phyloP scores from a whole-genome alignment of 164 flowering plant genomes.

The Dillenia turbinata region DNA sequence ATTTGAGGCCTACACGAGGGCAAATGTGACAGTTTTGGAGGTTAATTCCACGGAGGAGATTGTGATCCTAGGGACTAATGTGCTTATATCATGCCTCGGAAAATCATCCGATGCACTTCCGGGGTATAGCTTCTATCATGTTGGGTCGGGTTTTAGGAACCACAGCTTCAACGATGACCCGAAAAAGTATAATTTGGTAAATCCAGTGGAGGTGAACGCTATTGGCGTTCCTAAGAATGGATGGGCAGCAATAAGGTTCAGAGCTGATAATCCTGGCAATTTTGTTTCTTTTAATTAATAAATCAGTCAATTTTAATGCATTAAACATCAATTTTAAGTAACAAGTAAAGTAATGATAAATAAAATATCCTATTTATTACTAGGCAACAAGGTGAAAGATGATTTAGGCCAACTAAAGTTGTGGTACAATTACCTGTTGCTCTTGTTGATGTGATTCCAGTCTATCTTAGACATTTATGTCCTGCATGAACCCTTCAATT shows the following conservation, averaged over 20 bases:
- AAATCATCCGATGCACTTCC: slow-evolving; percentile 25
- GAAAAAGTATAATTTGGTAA: slow-evolving; percentile 11
- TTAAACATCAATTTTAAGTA: too few species aligned
- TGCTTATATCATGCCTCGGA: slow-evolving; percentile 1
- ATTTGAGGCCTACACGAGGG: not conserved
- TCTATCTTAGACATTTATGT: too few species aligned
- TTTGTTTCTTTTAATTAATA: too few species aligned
- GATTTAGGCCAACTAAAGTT: too few species aligned
- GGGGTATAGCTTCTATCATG: slow-evolving; percentile 21
- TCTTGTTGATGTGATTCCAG: too few species aligned
- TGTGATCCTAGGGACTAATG: slow-evolving; percentile 16
- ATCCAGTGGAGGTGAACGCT: slow-evolving; percentile 17
- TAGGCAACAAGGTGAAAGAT: too few species aligned
- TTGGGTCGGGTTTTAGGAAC: slow-evolving; percentile 19
- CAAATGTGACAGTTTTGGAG: slow-evolving; percentile 11
- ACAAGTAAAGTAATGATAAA: too few species aligned
- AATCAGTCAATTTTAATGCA: too few species aligned
- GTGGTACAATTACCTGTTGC: too few species aligned
- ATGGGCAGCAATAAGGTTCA: slow-evolving; percentile 21
- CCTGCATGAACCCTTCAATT: too few species aligned
- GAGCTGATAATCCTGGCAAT: slow-evolving; percentile 17
- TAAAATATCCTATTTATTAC: too few species aligned
- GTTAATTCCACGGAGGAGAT: slow-evolving; percentile 17
- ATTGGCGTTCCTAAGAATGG: slow-evolving; percentile 18
- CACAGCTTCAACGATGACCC: slow-evolving; percentile 11